Evolutionary conservation across 352 stramenopile species (phyloP), one percentile per base, ranked within the genome.

Genomic region (Halophytophthora batemanensis): DNA sequence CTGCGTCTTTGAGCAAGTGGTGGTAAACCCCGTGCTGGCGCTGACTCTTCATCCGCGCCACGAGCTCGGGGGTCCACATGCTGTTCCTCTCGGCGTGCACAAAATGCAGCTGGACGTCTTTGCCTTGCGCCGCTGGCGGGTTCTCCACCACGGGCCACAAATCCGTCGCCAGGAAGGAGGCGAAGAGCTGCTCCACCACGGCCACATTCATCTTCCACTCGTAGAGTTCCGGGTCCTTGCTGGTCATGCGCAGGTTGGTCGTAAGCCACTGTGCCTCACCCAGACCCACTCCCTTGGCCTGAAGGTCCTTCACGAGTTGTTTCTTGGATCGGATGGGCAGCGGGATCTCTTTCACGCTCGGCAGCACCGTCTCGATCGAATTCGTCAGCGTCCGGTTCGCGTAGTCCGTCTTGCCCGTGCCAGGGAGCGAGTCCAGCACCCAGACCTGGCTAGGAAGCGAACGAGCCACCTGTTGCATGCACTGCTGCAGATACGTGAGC

Each of bases 231-330:
- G 74, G 70, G 15, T 68, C 67, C 40, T 64, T 63, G 31, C 53
- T 70, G 19, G 55, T 72, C 6, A 83, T 45, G 25, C 76, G 78
- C 23, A 93, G 54, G 39, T 93, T 93, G 7, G 79, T 93, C 11
- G 82, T 90, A 29, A 93, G 77, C 82, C 82, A 93, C 53, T 93
- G 75, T 2, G 80, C 80, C 50, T 90, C 77, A 37, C 80, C 77
- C 0, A 85, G 61, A 2, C 64, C 66, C 38, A 90, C 67, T 18
- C 80, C 80, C n/a, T 86, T 68, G 28, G 46, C 52, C 28, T 83
- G 75, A 7, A 93, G 51, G 28, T 89, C 71, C 31, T 71, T 66
- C 17, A 90, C 61, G 8, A 93, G 62, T 42, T 90, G 64, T 21
- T 59, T 51, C 61, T 90, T 93, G 29, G 82, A 90, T 14, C 52